phyloP scores from a whole-genome alignment of 768 basidiomycete species.

The Amanita polypyramis region DNA sequence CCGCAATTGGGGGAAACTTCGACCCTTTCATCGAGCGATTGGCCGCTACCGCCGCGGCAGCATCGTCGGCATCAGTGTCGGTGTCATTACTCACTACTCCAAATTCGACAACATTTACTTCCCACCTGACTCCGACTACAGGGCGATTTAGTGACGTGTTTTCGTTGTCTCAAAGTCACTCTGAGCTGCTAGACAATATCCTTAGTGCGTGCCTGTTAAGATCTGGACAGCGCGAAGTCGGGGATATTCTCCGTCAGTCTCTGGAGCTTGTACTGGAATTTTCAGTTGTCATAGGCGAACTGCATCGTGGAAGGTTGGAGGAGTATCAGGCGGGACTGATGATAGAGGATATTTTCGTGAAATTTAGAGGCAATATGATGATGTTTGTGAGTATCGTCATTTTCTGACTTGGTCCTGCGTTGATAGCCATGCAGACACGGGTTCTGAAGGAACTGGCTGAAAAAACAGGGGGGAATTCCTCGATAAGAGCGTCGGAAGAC shows the following conservation, averaged over 20 bases:
- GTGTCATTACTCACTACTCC: background rate
- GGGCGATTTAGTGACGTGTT: constrained; percentile 59
- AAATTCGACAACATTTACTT: constrained; percentile 4
- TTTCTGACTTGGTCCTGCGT: background rate
- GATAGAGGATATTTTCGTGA: constrained; percentile 42
- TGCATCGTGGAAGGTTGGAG: constrained; percentile 39
- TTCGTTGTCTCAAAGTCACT: constrained; percentile 57
- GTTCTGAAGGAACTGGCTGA: constrained; percentile 47
- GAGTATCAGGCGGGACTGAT: constrained; percentile 55
- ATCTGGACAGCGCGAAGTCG: constrained; percentile 53
- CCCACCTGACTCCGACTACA: background rate
- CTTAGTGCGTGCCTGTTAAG: constrained; percentile 67
- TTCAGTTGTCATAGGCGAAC: constrained; percentile 52
- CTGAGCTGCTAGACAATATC: constrained; percentile 59
- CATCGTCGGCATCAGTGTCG: constrained; percentile 8
- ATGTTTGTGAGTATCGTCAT: constrained; percentile 37
- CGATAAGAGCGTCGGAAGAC: constrained; percentile 13
- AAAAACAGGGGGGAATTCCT: constrained; percentile 24
- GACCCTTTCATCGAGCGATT: constrained; percentile 49
- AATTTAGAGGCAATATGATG: constrained; percentile 45
- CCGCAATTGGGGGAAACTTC: constrained; percentile 73
- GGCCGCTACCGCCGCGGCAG: constrained; percentile 13
- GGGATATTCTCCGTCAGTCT: constrained; percentile 52
- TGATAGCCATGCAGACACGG: constrained; percentile 31
- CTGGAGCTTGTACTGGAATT: constrained; percentile 62